Evolutionary conservation across 306 rosid genomes (phyloP).

Genomic region (Gynostemma pentaphyllum): DNA sequence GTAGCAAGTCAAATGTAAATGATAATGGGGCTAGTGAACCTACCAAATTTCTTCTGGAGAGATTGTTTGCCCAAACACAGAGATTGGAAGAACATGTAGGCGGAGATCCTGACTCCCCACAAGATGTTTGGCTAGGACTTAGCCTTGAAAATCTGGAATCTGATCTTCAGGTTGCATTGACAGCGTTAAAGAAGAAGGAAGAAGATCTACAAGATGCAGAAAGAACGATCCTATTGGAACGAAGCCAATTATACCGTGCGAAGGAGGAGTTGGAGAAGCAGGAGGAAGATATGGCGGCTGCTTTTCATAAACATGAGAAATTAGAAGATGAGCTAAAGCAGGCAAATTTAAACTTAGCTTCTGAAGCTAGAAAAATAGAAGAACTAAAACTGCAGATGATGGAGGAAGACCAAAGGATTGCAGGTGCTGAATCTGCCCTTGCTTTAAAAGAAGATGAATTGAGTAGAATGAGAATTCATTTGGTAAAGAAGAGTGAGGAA

Average conservation of each 20-base stretch:
- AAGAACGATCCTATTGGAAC: constrained; percentile 44
- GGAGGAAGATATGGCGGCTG: constrained; percentile 51
- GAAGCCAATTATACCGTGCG: constrained; percentile 37
- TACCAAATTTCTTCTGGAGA: constrained; percentile 70
- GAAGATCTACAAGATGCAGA: constrained; percentile 65
- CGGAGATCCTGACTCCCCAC: constrained; percentile 23
- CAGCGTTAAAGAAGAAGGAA: constrained; percentile 59
- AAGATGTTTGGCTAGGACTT: constrained; percentile 30
- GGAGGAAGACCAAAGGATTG: constrained; percentile 40
- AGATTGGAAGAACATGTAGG: constrained; percentile 49
- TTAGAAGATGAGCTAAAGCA: constrained; percentile 56
- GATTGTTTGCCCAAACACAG: constrained; percentile 73
- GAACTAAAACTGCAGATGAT: constrained; percentile 47
- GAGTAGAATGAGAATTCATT: constrained; percentile 37
- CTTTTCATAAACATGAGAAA: constrained; percentile 35
- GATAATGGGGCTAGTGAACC: constrained; percentile 56
- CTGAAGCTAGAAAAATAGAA: constrained; percentile 54
- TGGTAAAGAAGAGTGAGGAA: constrained; percentile 51
- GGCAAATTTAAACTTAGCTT: constrained; percentile 42
- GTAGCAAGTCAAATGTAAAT: constrained; percentile 24
- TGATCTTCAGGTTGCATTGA: constrained; percentile 57
- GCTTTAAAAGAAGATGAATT: constrained; percentile 57
- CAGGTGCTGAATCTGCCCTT: constrained; percentile 20
- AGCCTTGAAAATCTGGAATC: constrained; percentile 54
- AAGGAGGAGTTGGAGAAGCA: constrained; percentile 65